Evolutionary conservation across 2,329 filamentous ascomycete species (phyloP).

Genomic region (Saccharata proteae): DNA sequence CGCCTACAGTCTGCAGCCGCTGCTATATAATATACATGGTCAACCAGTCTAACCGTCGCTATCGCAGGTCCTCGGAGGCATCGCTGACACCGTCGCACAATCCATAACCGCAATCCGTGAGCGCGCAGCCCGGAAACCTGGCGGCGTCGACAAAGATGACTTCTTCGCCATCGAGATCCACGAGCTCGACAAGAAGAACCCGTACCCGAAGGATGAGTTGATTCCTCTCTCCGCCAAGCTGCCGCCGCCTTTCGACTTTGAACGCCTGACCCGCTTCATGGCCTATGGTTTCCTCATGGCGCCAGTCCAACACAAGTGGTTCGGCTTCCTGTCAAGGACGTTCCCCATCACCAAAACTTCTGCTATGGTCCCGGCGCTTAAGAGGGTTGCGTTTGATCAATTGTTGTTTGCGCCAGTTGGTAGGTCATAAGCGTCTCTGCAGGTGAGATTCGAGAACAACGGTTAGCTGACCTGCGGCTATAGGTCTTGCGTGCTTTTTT

Average conservation of each 20-base stretch:
- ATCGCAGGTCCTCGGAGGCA: slow-evolving; percentile 64
- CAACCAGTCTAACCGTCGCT: neutral
- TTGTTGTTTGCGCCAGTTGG: slow-evolving; percentile 83
- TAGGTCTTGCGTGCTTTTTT: slow-evolving; percentile 76
- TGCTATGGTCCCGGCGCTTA: slow-evolving; percentile 66
- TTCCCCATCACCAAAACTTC: slow-evolving; percentile 77
- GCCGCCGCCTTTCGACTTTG: slow-evolving; percentile 87
- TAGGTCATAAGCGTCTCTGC: slow-evolving; percentile 25
- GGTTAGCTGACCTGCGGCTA: neutral
- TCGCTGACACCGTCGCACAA: slow-evolving; percentile 94
- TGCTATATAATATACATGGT: no score
- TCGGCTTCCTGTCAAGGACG: slow-evolving; percentile 64
- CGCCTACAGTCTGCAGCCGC: neutral
- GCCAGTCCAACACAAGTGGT: slow-evolving; percentile 92
- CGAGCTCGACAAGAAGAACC: slow-evolving; percentile 72
- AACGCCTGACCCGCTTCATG: slow-evolving; percentile 90
- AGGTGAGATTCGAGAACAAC: neutral
- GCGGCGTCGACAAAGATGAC: slow-evolving; percentile 51
- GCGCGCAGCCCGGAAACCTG: slow-evolving; percentile 51
- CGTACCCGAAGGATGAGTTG: slow-evolving; percentile 51
- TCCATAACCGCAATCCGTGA: slow-evolving; percentile 73
- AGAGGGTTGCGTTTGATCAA: slow-evolving; percentile 87
- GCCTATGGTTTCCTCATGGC: slow-evolving; percentile 95
- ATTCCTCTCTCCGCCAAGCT: slow-evolving; percentile 49
- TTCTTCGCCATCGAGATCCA: slow-evolving; percentile 76